Conservation (phyloP, 352 stramenopile genomes). For the Phytopythium mirpurense region DNA sequence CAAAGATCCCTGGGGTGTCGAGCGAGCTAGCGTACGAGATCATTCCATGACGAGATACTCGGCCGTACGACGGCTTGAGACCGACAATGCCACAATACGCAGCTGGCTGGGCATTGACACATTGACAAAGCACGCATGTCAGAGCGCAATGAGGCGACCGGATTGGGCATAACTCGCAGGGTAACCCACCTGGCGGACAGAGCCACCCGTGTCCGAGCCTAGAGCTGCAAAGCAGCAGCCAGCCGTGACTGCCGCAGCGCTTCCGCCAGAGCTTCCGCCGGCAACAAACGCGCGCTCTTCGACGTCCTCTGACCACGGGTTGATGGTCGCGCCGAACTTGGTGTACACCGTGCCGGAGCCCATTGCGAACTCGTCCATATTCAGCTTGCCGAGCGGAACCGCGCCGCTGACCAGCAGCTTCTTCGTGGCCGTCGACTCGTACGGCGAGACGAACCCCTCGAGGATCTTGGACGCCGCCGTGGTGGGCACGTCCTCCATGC, state of each 20-base stretch:
- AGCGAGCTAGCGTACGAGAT: conserved; percentile 96
- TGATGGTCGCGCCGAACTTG: conserved; percentile 80
- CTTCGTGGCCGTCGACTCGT: conserved; percentile 82
- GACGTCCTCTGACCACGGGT: conserved; percentile 79
- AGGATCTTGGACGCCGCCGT: conserved; percentile 90
- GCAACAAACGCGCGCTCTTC: conserved; percentile 56
- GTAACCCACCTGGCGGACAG: conserved; percentile 82
- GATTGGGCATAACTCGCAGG: too few relatives aligned
- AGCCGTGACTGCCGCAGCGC: conserved; percentile 90
- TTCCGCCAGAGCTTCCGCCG: conserved; percentile 94
- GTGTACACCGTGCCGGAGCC: conserved; percentile 93
- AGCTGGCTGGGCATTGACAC: conserved; percentile 57
- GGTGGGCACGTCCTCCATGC: conserved; percentile 81
- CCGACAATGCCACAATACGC: conserved; percentile 95
- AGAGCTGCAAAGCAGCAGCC: conserved; percentile 91
- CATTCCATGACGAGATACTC: conserved; percentile 95
- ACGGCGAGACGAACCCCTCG: conserved; percentile 85
- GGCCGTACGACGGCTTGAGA: conserved; percentile 96
- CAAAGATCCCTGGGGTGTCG: conserved; percentile 94
- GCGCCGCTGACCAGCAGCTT: conserved; percentile 88
- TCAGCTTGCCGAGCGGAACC: conserved; percentile 94
- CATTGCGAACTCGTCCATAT: conserved; percentile 99
- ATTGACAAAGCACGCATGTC: not conserved
- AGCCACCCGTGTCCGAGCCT: conserved; percentile 97
- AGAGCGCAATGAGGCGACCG: not conserved